Percentiles rank a stretch among this genome's conserved stretches.
Evolutionary conservation across 495 filamentous ascomycete genomes (phyloP).

Genomic region (Podospora appendiculata): DNA sequence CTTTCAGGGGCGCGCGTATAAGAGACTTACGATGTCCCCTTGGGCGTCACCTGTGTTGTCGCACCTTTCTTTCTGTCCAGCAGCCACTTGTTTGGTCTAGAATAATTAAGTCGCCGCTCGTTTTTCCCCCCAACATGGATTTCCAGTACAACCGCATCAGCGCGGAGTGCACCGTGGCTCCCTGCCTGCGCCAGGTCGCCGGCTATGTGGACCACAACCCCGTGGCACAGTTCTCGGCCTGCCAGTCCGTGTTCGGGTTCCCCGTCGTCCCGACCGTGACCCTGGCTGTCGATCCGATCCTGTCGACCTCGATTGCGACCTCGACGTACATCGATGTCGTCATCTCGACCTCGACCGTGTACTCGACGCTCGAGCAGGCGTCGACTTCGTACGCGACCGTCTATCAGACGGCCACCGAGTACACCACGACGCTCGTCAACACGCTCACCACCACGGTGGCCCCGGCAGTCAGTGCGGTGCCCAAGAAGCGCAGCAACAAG

Average conservation of each 20-base stretch:
- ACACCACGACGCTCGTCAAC: constrained; percentile 1
- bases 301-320: background rate
- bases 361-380: background rate
- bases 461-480: background rate
- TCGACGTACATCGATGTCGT: background rate
- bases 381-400: constrained; percentile 1
- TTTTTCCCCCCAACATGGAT: too few species aligned
- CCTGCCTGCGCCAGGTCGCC: constrained; percentile 1
- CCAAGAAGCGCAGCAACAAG: background rate
- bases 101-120: too few species aligned
- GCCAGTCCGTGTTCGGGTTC: background rate
- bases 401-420: background rate
- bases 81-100: too few species aligned
- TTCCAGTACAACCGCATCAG: background rate
- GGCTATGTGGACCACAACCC: constrained; percentile 1
- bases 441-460: background rate
- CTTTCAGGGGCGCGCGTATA: too few species aligned
- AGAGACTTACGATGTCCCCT: too few species aligned
- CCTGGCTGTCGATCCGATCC: background rate
- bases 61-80: too few species aligned
- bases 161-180: background rate
- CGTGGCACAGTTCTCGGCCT: constrained; percentile 1
- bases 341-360: background rate
- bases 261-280: background rate
- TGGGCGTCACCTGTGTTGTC: too few species aligned